Evolutionary conservation across 2,329 filamentous ascomycete genomes (phyloP).

Genomic region (Aspergillus tubingensis): DNA sequence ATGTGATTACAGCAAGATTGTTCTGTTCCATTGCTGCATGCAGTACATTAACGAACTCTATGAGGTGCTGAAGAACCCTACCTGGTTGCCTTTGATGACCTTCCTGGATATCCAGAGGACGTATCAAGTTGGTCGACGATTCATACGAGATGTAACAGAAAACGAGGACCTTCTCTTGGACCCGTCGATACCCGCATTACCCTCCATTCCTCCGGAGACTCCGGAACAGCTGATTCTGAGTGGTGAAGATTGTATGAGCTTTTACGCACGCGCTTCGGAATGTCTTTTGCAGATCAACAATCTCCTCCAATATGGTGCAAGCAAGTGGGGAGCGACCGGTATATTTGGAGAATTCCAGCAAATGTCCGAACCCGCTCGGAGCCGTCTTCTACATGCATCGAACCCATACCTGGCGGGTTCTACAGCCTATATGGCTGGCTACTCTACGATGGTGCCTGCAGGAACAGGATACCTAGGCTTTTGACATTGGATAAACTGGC

Average conservation of each 20-base stretch:
- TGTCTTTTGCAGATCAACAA: constrained; percentile 35
- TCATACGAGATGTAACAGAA: constrained; percentile 58
- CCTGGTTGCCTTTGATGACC: constrained; percentile 70
- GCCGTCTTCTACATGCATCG: constrained; percentile 28
- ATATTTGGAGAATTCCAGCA: constrained; percentile 37
- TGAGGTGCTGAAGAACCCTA: constrained; percentile 62
- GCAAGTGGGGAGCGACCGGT: constrained; percentile 36
- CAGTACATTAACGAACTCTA: constrained; percentile 77
- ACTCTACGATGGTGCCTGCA: constrained; percentile 11
- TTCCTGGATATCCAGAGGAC: constrained; percentile 86
- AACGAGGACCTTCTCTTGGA: constrained; percentile 51
- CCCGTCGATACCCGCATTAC: constrained; percentile 30
- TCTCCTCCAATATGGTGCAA: constrained; percentile 35
- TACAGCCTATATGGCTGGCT: constrained; percentile 18
- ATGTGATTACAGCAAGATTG: constrained; percentile 71
- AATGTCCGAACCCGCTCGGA: constrained; percentile 30
- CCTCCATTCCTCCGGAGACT: constrained; percentile 33
- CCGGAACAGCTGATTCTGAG: constrained; percentile 35
- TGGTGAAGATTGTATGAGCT: constrained; percentile 36
- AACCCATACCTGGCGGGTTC: constrained; percentile 22
- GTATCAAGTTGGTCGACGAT: constrained; percentile 66
- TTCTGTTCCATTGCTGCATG: constrained; percentile 85
- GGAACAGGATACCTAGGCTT: constrained; percentile 17
- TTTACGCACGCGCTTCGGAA: constrained; percentile 34
- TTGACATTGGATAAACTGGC: constrained; percentile 15